These are phyloP conservation scores for Suhomyces bolitotheri DNA, from an alignment of 1,139 yeast species.

Conservation along the genomic window DNA sequence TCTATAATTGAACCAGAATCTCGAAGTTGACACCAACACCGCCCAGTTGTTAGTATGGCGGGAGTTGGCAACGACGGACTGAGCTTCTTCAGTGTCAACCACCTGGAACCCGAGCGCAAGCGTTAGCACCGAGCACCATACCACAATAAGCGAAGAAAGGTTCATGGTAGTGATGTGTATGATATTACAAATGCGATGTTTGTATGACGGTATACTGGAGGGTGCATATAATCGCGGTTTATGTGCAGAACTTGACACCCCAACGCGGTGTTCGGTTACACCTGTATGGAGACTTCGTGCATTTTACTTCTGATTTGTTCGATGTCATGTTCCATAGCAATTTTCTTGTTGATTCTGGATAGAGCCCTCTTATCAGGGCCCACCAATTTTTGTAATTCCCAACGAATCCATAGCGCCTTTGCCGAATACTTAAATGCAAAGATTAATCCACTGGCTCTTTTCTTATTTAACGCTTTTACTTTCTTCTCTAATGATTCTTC, in stretches of 20 bases:
- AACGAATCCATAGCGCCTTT: conserved; percentile 27
- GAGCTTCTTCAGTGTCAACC: conserved; percentile 23
- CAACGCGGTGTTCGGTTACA: background rate
- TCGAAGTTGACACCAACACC: conserved; percentile 88
- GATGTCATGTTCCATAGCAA: background rate
- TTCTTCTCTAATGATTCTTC: conserved; percentile 20
- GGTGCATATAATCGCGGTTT: background rate
- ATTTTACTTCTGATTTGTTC: background rate
- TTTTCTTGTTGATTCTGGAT: conserved; percentile 1
- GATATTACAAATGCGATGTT: background rate
- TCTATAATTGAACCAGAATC: conserved; percentile 97
- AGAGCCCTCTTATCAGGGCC: conserved; percentile 21
- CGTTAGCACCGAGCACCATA: conserved; percentile 6
- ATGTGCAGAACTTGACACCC: too few species aligned
- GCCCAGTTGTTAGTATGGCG: conserved; percentile 90
- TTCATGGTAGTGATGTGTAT: conserved; percentile 10
- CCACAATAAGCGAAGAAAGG: conserved; percentile 6
- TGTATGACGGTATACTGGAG: background rate
- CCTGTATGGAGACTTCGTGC: background rate
- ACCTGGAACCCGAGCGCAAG: conserved; percentile 13
- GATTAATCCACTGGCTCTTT: conserved; percentile 45
- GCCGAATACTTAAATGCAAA: conserved; percentile 42
- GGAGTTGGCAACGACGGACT: conserved; percentile 29
- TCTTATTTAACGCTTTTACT: conserved; percentile 27
- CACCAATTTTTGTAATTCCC: conserved; percentile 33